These are phyloP conservation scores for Hippophae tibetana DNA, from an alignment of 306 rosid species.

Conservation along the genomic window DNA sequence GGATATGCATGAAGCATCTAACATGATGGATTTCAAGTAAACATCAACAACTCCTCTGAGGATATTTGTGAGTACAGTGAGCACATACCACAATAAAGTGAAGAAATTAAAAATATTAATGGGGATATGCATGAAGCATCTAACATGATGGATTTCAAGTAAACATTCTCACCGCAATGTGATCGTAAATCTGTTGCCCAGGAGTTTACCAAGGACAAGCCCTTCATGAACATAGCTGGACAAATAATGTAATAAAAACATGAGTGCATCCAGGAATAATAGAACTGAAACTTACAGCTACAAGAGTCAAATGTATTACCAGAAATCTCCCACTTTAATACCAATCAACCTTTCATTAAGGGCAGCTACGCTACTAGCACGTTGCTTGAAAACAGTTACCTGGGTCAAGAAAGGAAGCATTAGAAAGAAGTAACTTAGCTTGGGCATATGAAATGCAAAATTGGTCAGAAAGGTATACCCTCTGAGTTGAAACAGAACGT, in stretches of 20 bases:
- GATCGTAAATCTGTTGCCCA: slow-evolving; percentile 78
- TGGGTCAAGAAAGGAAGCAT: slow-evolving; percentile 30
- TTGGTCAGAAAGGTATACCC: slow-evolving; percentile 42
- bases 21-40: slow-evolving; percentile 10
- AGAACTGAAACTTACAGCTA: slow-evolving; percentile 3
- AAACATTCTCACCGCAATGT: slow-evolving; percentile 62
- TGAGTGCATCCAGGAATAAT: slow-evolving; percentile 16
- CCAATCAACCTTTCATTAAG: slow-evolving; percentile 81
- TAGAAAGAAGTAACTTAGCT: background rate
- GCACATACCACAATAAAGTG: background rate
- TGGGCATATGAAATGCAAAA: slow-evolving; percentile 2
- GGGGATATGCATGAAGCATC: slow-evolving; percentile 4
- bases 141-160: slow-evolving; percentile 7
- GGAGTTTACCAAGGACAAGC: slow-evolving; percentile 87
- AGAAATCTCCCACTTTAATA: slow-evolving; percentile 82
- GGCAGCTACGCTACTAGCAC: slow-evolving; percentile 68
- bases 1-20: slow-evolving; percentile 6
- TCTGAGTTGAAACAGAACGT: slow-evolving; percentile 82
- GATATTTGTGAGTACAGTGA: slow-evolving; percentile 22
- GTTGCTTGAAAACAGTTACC: slow-evolving; percentile 88
- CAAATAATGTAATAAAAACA: slow-evolving; percentile 30
- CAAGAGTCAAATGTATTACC: slow-evolving; percentile 45
- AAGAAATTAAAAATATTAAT: background rate
- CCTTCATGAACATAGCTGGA: slow-evolving; percentile 75
- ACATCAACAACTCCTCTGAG: slow-evolving; percentile 78